Evolutionary conservation across 2,329 filamentous ascomycete species (phyloP), one percentile per base, ranked within the genome.

Genomic region (Fusarium marasasianum): DNA sequence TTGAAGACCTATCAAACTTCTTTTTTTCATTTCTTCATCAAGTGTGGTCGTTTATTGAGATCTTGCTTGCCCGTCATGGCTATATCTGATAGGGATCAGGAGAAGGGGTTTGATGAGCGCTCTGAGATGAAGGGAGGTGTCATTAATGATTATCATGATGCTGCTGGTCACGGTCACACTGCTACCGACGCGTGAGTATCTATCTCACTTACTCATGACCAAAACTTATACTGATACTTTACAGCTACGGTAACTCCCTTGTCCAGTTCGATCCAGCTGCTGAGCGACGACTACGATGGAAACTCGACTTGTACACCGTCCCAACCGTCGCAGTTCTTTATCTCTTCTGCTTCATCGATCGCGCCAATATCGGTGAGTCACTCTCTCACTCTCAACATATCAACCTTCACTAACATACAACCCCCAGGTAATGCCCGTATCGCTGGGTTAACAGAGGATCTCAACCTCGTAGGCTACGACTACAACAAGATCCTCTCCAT

Each of bases 291-390:
- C 83, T 93, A 31, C 84, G 90, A 13, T 81, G 83, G 76, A 93
- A 93, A 80, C 90, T 93, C 54, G 92, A 94, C 75, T 74, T 92
- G 11, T 88, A 85, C 75, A 88, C 93, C 50, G 84, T 93, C 1
- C 92, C 92, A 0, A 92, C 90, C 0, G 91, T 93, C 1, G 83
- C 91, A 0, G 65, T 93, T 1, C 82, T 94, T 8, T 94, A 93
- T 76, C 85, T 93, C 0, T 93, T 93, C 77, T 93, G 91, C 82
- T 93, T 93, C 81, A 93, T 93, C 72, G 92, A 93, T 76, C 87
- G 92, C n/a, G 90, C 91, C 31, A 94, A 93, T 70, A 91, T 94
- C 43, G 92, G 91, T 91, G 78, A 77, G 83, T 72, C 13, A 50
- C 17, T 24, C 14, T 20, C 15, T 47, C 57, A 33, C 24, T 29